Evolutionary conservation across 306 rosid genomes (phyloP), one percentile per base, ranked within the genome.

Genomic region (barrel medic (Medicago truncatula)): DNA sequence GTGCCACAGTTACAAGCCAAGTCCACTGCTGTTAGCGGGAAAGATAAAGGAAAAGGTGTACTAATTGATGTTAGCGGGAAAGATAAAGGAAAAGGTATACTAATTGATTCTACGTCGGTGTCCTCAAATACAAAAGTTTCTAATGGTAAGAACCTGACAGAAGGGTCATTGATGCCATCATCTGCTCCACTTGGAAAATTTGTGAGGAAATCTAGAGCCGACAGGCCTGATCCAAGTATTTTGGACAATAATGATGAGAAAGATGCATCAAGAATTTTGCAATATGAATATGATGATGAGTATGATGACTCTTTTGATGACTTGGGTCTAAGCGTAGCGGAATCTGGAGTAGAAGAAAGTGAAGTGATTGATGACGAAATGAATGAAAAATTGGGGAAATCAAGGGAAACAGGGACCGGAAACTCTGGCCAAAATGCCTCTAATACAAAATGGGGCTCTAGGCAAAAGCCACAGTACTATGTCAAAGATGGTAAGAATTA

Each of bases 401-500:
- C 93, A 2, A 85, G 89, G 86, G 83, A 80, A 41, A 70, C 72
- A 41, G 86, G 62, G 31, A 43, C 74, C 1, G 91, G 79, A 73
- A 84, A 79, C 83, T 13, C 90, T 0, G 78, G 65, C 31, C 88
- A 84, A 76, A 85, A 64, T 73, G 74, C 83, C 53, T 47, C 91
- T 23, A 80, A 52, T 78, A 82, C 98, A 54, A 96, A 88, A 82
- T 96, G 98, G 99, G 98, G 98, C 16, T 96, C 99, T 20, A 89
- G 85, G 86, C 85, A 72, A 85, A 85, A 79, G 75, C 98, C 99
- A 44, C 99, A 90, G 82, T 92, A 77, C 84, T 92, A 87, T 76
- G 99, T 92, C 73, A 96, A 91, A 86, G 99, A 96, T 76, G 99
- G 98, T 74, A 96, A 96, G 83, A 96, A 96, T 64, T 96, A 96